A percentile compares a stretch with the other conserved stretches of the same genome.
phyloP scores from a whole-genome alignment of 2,329 filamentous ascomycete genomes.

The Sporothrix phasma region DNA sequence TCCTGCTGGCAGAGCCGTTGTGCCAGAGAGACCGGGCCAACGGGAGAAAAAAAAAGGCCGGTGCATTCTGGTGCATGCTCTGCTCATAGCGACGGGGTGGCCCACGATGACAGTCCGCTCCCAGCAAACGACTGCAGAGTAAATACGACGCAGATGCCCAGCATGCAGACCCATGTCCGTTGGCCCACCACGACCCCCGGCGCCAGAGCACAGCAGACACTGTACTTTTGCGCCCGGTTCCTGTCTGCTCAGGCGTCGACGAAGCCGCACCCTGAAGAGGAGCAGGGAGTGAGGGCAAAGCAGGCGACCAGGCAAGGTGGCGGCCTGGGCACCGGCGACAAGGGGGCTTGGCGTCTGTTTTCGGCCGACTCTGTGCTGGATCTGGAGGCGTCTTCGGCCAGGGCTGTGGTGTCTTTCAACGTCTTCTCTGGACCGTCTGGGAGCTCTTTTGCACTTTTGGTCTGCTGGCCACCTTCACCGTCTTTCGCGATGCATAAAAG shows the following conservation, averaged over 20 bases:
- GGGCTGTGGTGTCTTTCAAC: neutral
- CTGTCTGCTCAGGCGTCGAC: constrained; percentile 1
- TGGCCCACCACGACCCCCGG: neutral
- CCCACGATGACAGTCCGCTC: neutral
- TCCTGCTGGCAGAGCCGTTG: neutral
- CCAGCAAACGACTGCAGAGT: no score
- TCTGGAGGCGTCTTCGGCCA: neutral
- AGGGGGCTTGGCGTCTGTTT: neutral
- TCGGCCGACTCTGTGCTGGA: neutral
- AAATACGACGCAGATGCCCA: no score
- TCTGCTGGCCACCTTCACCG: neutral
- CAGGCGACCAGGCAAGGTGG: neutral
- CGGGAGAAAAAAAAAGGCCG: no score
- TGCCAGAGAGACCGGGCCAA: neutral
- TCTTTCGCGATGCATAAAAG: neutral
- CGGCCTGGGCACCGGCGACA: neutral
- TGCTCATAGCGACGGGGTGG: neutral
- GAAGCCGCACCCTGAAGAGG: no score
- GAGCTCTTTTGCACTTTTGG: neutral
- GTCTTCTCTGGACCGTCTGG: neutral
- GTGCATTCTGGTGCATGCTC: no score
- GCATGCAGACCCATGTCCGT: neutral
- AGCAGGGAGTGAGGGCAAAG: neutral
- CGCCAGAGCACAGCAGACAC: neutral
- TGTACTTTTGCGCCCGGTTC: neutral